Conservation (phyloP, 176 grass and related monocot species). For the Themeda triandra region DNA sequence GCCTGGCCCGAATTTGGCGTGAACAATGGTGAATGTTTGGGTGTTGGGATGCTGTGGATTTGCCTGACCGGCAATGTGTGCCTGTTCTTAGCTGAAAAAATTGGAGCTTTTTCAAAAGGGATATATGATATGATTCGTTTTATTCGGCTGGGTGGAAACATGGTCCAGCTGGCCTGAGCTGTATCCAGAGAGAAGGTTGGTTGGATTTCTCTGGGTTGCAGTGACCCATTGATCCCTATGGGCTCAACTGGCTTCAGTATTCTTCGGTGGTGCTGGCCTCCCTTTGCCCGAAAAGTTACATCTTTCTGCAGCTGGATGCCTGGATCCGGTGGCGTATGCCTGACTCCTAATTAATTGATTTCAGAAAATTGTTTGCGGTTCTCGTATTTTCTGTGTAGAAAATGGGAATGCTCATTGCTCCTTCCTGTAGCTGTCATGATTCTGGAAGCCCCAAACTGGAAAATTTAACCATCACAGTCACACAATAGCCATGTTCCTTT, state of each 20-base stretch:
- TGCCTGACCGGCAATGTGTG: neutral
- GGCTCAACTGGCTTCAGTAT: neutral
- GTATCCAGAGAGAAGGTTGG: neutral
- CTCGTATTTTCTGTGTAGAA: neutral
- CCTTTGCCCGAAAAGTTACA: neutral
- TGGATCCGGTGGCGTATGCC: slow-evolving; percentile 14
- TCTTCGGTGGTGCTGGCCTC: neutral
- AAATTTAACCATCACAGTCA: neutral
- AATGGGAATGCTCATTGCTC: neutral
- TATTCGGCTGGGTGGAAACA: neutral
- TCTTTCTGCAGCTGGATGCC: slow-evolving; percentile 11
- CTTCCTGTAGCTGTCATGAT: neutral
- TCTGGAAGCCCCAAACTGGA: neutral
- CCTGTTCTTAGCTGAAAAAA: neutral
- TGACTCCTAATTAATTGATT: neutral
- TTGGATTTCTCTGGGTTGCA: neutral
- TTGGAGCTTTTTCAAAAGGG: neutral
- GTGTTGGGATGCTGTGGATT: neutral
- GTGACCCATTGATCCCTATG: neutral
- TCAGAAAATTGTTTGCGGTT: neutral
- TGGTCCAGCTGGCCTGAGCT: neutral
- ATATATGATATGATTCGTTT: neutral
- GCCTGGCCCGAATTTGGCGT: neutral
- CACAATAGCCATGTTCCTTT: neutral
- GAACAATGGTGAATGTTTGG: neutral